Evolutionary conservation across 2,329 filamentous ascomycete species (phyloP), one percentile per base, ranked within the genome.

Genomic region (Helminthosporium solani): DNA sequence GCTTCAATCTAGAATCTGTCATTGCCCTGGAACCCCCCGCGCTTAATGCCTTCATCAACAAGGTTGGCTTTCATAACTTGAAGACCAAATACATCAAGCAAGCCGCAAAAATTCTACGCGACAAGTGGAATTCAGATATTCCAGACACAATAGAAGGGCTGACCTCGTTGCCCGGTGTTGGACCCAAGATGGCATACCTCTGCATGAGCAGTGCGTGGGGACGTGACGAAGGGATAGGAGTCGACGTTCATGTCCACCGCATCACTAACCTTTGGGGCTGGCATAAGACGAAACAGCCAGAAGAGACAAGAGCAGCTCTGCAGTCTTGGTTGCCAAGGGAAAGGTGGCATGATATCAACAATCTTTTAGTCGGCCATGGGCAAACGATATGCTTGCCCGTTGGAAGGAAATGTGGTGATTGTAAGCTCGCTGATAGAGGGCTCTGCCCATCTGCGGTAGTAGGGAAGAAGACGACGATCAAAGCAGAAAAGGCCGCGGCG

Each of bases 181-280:
- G 91, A 0, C 91, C 91, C 23, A 96, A 96, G 73, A 96, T 96
- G 91, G 90, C 86, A 11, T 91, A 94, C 68, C 80, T 96, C 18
- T 92, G 87, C 66, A 82, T 96, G 75, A 86, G 85, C 37, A 86
- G 86, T 0, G 88, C 86, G 62, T 79, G 86, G 86, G 83, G 82
- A 2, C 74, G 78, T 35, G 78, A 82, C 40, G 78, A 85, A 56
- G 91, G 91, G 7, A 95, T 96, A 54, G 91, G 91, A 20, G 91
- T 96, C 39, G 91, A 96, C 68, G 90, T 96, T 4, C 91, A 96
- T 70, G 91, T 96, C 3, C 91, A 96, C 72, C 86, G 91, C 44
- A 95, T 96, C 70, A 92, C 90, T 41, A 96, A 96, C 72, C 76
- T 95, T 21, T 96, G 90, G 90, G 87, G 88, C 3, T 96, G 91